Evolutionary conservation across 2,329 filamentous ascomycete species (phyloP), one percentile per base, ranked within the genome.

Genomic region (Xylariaceae sp.): DNA sequence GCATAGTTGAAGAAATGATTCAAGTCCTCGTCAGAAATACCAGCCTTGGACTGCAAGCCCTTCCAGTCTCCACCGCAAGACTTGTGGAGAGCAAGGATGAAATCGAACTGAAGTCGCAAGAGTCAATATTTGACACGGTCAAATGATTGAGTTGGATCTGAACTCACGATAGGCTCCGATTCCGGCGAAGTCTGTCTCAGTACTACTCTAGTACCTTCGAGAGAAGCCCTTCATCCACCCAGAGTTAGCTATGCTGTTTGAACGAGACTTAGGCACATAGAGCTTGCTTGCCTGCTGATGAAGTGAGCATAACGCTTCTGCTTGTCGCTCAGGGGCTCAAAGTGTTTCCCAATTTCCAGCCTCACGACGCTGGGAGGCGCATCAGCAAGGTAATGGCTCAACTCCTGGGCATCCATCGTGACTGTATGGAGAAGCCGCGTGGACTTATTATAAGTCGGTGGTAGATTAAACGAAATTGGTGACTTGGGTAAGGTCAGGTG

Each of bases 221-320:
- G 89, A 5, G 88, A 83, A 56, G 88, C 88, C 69, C 87, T 91
- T 47, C 45, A 53, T 50, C 51, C 29, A 49, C 11, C 52, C 11
- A 41, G 35, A 26, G 57, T 59, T 39, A 59, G 56, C 50, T 6
- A 42, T 40, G 27, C 46, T 44, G 50, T 42, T 54, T 19, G 44
- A 32, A 60, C 51, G 37, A 41, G 63, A 50, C 26, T 27, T 41
- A 51, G 55, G 58, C 55, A 55, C 34, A 34, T 12, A 56, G 47
- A 49, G 54, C 50, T 51, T 47, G 37, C 51, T 37, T 78, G 89
- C 87, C 81, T 83, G 80, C 86, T 89, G 69, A 95, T 89, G 68
- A 86, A 91, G 74, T 96, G 91, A 60, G 91, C 88, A 78, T 96
- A 96, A 68, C 88, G 85, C 76, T 92, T 91, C 75, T 95, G 84